These are phyloP conservation scores for Botryotinia globosa DNA, from an alignment of 2,329 filamentous ascomycete genomes.

Conservation along the genomic window DNA sequence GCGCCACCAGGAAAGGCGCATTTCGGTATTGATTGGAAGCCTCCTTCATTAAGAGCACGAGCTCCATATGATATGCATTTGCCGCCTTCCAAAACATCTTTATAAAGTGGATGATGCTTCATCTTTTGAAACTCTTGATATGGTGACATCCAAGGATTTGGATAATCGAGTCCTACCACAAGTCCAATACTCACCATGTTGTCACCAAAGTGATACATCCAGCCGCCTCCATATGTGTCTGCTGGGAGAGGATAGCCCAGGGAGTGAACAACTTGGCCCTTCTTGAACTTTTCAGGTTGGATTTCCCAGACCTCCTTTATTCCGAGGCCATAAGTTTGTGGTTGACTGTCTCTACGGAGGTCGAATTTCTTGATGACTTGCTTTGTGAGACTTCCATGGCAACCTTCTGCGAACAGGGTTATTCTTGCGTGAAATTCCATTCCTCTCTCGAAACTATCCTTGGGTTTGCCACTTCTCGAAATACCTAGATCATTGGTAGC, in stretches of 20 bases:
- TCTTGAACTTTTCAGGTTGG: conserved; percentile 84
- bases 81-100: conserved; percentile 81
- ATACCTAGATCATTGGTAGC: conserved; percentile 95
- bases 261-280: conserved; percentile 81
- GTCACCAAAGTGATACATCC: conserved; percentile 99
- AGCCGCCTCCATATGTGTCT: conserved; percentile 95
- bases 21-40: conserved; percentile 96
- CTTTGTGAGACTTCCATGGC: conserved; percentile 92
- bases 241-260: conserved; percentile 87
- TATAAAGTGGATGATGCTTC: conserved; percentile 95
- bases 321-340: conserved; percentile 92
- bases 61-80: conserved; percentile 98
- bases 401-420: conserved; percentile 91
- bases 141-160: conserved; percentile 93
- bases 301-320: conserved; percentile 98
- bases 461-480: conserved; percentile 75
- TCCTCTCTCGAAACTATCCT: conserved; percentile 88
- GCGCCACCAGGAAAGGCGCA: conserved; percentile 95
- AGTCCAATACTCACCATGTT: conserved; percentile 91
- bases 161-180: conserved; percentile 90
- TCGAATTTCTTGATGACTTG: conserved; percentile 94
- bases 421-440: conserved; percentile 97
- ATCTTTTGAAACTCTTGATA: conserved; percentile 98
- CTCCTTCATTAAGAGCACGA: conserved; percentile 86
- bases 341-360: conserved; percentile 80